phyloP scores from a whole-genome alignment of 164 flowering plant genomes.

The Chimonanthus salicifolius region DNA sequence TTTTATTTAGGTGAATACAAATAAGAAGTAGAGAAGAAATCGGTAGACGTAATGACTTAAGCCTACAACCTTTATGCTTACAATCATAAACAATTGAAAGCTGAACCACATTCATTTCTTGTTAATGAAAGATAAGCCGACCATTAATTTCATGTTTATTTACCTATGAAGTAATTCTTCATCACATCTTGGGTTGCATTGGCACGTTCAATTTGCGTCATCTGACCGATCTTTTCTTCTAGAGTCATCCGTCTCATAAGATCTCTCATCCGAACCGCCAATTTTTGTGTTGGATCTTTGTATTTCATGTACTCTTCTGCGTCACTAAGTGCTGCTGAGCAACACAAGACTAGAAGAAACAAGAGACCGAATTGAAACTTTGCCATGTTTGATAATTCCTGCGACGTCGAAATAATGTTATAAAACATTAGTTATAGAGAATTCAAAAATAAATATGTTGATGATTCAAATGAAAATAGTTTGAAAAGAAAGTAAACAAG shows the following conservation, averaged over 20 bases:
- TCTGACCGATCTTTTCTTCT: slow-evolving; percentile 73
- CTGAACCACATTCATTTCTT: too few relatives aligned
- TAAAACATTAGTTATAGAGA: too few relatives aligned
- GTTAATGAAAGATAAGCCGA: too few relatives aligned
- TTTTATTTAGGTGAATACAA: neutral
- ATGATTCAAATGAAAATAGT: too few relatives aligned
- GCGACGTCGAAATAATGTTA: too few relatives aligned
- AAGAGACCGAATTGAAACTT: too few relatives aligned
- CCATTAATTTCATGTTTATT: neutral
- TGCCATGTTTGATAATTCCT: too few relatives aligned
- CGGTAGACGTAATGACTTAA: neutral
- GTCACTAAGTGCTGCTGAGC: neutral
- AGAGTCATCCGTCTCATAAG: slow-evolving; percentile 53
- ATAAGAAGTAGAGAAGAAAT: neutral
- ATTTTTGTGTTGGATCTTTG: slow-evolving; percentile 51
- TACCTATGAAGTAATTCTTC: slow-evolving; percentile 58
- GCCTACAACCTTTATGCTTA: too few relatives aligned
- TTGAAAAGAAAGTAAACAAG: too few relatives aligned
- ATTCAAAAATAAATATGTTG: too few relatives aligned
- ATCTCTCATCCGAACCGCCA: slow-evolving; percentile 42
- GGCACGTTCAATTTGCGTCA: slow-evolving; percentile 56
- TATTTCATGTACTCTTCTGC: slow-evolving; percentile 30
- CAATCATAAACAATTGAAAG: too few relatives aligned
- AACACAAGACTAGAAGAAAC: too few relatives aligned
- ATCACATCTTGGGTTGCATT: slow-evolving; percentile 42